Base-by-base conservation (phyloP, 352 stramenopile species). In the Phytophthora pini region DNA sequence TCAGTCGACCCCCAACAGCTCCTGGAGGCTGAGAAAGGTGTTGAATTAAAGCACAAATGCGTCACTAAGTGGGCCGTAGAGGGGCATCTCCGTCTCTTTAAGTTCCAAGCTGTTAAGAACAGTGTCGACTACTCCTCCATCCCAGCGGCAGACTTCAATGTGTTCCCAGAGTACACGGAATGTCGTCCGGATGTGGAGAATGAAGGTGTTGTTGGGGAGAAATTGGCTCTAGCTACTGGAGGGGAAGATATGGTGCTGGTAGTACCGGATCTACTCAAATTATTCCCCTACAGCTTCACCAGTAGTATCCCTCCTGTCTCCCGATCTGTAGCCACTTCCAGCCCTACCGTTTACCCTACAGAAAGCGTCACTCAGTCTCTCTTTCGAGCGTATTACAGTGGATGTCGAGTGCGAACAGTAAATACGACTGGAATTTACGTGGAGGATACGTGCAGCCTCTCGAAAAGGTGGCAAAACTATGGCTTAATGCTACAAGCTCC, bases 91-190 rank as follows among this genome's bases (percentile, higher is more conserved):
- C 41, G 58, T 0, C 44, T 71, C 6, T 74, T 77, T 12, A 73
- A 68, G 17, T 74, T 74, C 50, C 69, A 77, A 24, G 50, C 49
- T 0, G 59, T 67, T 22, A 69, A 64, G n/a, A 64, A 77, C 38
- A 70, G 57, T 32, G 8, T 62, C 12, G 58, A 70, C 20, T 74
- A 77, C 41, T 71, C 69, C 2, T 74, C 69, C 5, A 71, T 74
- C 29, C 55, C 69, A 5, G 65, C 59, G 20, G 69, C 69, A 22
- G 64, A 74, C 41, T 68, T 71, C 17, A 74, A 59, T 11, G 55
- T 65, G 1, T 77, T 74, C 20, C 69, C 69, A 34, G 58, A 71
- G 39, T 77, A 71, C 36, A 67, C 69, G 0, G 69, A 77, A 11
- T 74, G 69, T 43, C 48, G 69, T 6, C 52, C 57, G 0, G 34